A percentile compares a stretch with the other conserved stretches of the same genome.
These are phyloP conservation scores for Neofusicoccum cordaticola DNA, from an alignment of 2,329 filamentous ascomycete species.

Conservation along the genomic window DNA sequence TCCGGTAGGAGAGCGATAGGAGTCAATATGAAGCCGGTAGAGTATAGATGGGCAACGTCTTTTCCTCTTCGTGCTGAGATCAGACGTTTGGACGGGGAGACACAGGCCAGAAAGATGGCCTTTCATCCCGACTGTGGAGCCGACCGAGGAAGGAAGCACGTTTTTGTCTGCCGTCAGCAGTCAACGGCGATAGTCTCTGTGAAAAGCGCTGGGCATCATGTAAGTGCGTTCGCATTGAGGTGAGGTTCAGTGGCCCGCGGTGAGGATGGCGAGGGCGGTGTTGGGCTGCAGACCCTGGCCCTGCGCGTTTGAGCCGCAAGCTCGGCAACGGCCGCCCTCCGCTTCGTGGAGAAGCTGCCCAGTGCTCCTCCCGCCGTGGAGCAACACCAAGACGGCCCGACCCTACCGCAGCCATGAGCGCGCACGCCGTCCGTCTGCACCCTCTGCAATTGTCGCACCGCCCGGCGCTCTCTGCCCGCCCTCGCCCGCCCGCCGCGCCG, in stretches of 20 bases:
- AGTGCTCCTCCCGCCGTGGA: neutral
- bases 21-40: too few relatives aligned
- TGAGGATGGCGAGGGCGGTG: too few relatives aligned
- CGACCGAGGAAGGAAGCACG: too few relatives aligned
- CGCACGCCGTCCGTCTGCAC: neutral
- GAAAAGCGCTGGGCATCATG: neutral
- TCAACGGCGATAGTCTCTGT: too few relatives aligned
- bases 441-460: neutral
- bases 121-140: too few relatives aligned
- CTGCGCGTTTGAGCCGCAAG: neutral
- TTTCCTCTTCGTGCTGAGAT: too few relatives aligned
- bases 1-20: too few relatives aligned
- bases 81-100: too few relatives aligned
- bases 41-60: too few relatives aligned
- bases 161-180: too few relatives aligned
- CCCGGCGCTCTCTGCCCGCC: neutral
- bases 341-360: neutral
- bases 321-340: neutral
- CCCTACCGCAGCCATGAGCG: neutral
- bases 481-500: neutral
- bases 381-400: constrained; percentile 10
- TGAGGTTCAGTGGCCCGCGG: too few relatives aligned
- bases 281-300: neutral
- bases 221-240: neutral
- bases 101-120: too few relatives aligned